phyloP scores from a whole-genome alignment of 768 basidiomycete genomes.

The Auricularia auricula-judae region DNA sequence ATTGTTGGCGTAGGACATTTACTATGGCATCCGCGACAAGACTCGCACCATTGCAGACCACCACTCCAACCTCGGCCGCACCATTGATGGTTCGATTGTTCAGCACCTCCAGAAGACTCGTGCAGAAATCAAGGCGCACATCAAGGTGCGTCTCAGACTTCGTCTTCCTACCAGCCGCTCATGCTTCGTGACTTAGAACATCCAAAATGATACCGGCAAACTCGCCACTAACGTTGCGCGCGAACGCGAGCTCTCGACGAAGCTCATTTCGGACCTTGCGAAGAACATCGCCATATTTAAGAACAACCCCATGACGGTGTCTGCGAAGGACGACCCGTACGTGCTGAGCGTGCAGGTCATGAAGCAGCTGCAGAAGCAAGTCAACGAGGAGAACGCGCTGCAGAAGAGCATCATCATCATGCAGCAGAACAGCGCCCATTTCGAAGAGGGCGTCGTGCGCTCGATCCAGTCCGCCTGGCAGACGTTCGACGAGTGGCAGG shows the following conservation, averaged over 20 bases:
- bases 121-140: slow-evolving; percentile 93
- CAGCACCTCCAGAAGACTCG: slow-evolving; percentile 95
- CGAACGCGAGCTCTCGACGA: slow-evolving; percentile 82
- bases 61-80: slow-evolving; percentile 90
- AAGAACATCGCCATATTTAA: slow-evolving; percentile 83
- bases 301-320: slow-evolving; percentile 85
- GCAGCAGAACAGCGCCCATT: slow-evolving; percentile 94
- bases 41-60: slow-evolving; percentile 90
- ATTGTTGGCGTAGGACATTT: slow-evolving; percentile 55
- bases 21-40: slow-evolving; percentile 87
- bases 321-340: slow-evolving; percentile 72
- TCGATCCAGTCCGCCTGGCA: slow-evolving; percentile 95
- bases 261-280: slow-evolving; percentile 77
- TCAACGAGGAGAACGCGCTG: slow-evolving; percentile 93
- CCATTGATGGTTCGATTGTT: slow-evolving; percentile 93
- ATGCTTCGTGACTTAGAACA: slow-evolving; percentile 40
- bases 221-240: slow-evolving; percentile 84
- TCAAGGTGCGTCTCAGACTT: slow-evolving; percentile 50
- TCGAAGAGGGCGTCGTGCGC: slow-evolving; percentile 93
- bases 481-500: slow-evolving; percentile 90
- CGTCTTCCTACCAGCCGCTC: neutral
- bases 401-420: slow-evolving; percentile 98
- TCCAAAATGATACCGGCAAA: slow-evolving; percentile 93
- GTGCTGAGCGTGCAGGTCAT: slow-evolving; percentile 61
- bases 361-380: slow-evolving; percentile 80